These are phyloP conservation scores for Botrytis pseudocinerea DNA, from an alignment of 2,329 filamentous ascomycete genomes.

Conservation along the genomic window DNA sequence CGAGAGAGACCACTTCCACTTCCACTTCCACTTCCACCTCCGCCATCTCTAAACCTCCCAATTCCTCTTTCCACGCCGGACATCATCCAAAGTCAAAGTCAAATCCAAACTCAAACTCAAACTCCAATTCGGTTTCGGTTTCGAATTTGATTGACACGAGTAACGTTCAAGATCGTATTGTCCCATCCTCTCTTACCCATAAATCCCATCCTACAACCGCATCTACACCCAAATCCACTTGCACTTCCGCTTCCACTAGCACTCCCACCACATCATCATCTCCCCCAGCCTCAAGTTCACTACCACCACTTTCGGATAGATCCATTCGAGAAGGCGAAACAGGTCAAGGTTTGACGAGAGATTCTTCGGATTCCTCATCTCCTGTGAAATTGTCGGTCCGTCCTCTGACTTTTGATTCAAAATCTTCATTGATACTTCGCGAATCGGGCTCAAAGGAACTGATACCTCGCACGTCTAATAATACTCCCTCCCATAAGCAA, in stretches of 20 bases:
- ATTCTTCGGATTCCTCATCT: background rate
- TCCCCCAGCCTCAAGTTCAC: slow-evolving; percentile 7
- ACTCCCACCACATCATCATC: background rate
- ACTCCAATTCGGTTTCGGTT: background rate
- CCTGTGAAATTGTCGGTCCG: background rate
- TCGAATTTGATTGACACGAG: slow-evolving; percentile 2
- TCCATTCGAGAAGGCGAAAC: slow-evolving; percentile 13
- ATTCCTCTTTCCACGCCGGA: slow-evolving; percentile 4
- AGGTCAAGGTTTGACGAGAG: background rate
- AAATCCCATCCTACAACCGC: background rate
- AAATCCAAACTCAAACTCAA: no score
- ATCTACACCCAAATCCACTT: background rate
- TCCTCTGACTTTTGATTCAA: slow-evolving; percentile 9
- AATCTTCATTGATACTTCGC: slow-evolving; percentile 17
- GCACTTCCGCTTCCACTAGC: background rate
- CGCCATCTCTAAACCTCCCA: slow-evolving; percentile 11
- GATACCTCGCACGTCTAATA: slow-evolving; percentile 23
- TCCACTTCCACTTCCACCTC: background rate
- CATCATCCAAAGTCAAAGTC: background rate
- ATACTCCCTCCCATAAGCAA: slow-evolving; percentile 6
- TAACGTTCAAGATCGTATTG: background rate
- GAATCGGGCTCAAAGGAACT: slow-evolving; percentile 14
- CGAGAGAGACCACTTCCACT: slow-evolving; percentile 17
- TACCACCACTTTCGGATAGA: slow-evolving; percentile 1
- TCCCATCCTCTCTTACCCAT: slow-evolving; percentile 3